Evolutionary conservation across 805 yeast species (phyloP), one percentile per base, ranked within the genome.

Genomic region (Vanderwaltozyma tropicalis): DNA sequence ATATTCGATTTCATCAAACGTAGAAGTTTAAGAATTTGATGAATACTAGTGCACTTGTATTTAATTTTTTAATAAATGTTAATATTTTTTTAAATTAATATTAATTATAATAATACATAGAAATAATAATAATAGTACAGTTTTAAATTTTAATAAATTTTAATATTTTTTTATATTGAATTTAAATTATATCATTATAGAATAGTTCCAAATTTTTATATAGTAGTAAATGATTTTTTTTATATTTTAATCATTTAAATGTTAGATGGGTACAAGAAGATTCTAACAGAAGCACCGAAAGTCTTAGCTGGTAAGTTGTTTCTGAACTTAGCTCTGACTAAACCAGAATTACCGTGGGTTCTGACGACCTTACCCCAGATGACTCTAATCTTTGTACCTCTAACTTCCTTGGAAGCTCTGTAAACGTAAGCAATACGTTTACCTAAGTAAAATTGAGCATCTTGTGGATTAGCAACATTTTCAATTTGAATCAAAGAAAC

Each of bases 191-290:
- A 24, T 24, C 27, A 24, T 24, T 24, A 24, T 24, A 24, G 27
- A 24, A 24, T 24, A 24, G 4, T 24, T 24, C 27, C 27, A 11
- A 10, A 24, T 10, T 24, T 11, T 24, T 24, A 24, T 24, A 24
- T 24, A 24, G 4, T 7, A 7, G 12, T 24, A 11, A 7, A 24
- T 24, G 8, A 10, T 8, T 24, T 24, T 24, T 24, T 7, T 11
- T 8, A 8, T 21, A 21, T 7, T 18, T 13, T 10, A 30, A 15
- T 17, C 7, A 16, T 26, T 82, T 89, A 89, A 85, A 89, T 92
- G 94, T 81, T 87, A 57, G 97, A 89, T 76, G 98, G 98, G 84
- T 89, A 89, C 73, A 89, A 87, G 94, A 89, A 87, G 77, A 89
- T 80, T 80, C 98, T 84, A 68, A 89, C 97, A 55, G 95, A 81